phyloP scores from a whole-genome alignment of 2,329 filamentous ascomycete genomes.

The Aspergillus ochraceoroseus region DNA sequence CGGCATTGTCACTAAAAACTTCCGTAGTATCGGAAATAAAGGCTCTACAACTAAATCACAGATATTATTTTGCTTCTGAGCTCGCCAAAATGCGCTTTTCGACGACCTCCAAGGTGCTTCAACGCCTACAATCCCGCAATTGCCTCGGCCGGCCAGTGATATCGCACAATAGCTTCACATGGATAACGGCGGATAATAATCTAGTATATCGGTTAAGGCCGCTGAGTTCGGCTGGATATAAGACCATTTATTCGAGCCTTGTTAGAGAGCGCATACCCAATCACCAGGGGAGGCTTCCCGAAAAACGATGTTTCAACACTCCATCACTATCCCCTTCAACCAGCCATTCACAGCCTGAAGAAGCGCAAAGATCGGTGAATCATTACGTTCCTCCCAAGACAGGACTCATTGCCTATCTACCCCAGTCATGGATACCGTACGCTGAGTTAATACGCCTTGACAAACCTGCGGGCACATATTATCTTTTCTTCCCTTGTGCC shows the following conservation, averaged over 20 bases:
- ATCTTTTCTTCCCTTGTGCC: constrained; percentile 51
- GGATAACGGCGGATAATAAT: background rate
- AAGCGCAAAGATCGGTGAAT: constrained; percentile 17
- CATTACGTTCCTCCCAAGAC: constrained; percentile 45
- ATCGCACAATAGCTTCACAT: background rate
- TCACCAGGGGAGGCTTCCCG: background rate
- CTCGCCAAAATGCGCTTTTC: background rate
- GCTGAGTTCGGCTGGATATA: background rate
- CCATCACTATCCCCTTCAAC: background rate
- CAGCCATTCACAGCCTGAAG: constrained; percentile 1
- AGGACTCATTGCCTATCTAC: constrained; percentile 46
- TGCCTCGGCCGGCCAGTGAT: background rate
- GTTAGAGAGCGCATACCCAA: background rate
- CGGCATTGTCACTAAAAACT: too few relatives aligned
- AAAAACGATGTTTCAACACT: constrained; percentile 1
- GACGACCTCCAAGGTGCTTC: background rate
- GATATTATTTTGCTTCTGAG: too few relatives aligned
- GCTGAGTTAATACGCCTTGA: constrained; percentile 52
- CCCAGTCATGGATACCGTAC: constrained; percentile 52
- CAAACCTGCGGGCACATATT: constrained; percentile 50
- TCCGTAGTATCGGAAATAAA: too few relatives aligned
- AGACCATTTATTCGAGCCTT: background rate
- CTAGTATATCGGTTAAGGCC: background rate
- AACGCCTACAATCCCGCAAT: background rate
- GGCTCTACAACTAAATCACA: too few relatives aligned